These are phyloP conservation scores for Sporothrix curviconia DNA, from an alignment of 2,329 filamentous ascomycete genomes.

Conservation along the genomic window DNA sequence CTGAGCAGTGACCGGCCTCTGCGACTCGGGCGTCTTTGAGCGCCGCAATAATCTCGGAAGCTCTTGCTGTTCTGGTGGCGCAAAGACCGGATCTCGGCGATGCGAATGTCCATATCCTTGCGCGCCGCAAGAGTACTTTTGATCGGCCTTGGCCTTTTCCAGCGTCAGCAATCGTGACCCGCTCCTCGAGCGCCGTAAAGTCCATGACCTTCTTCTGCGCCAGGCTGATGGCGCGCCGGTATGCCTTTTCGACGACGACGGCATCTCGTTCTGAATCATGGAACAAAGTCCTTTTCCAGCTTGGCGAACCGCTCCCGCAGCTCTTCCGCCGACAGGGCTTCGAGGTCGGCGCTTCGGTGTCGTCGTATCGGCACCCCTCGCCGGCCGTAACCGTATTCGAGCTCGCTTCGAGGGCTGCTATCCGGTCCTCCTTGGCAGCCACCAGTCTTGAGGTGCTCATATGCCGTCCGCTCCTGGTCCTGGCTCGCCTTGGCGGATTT, in stretches of 20 bases:
- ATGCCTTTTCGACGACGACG: slow-evolving; percentile 84
- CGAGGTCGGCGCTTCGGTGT: slow-evolving; percentile 43
- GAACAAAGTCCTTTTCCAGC: slow-evolving; percentile 72
- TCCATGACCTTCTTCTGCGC: slow-evolving; percentile 84
- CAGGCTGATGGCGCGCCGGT: slow-evolving; percentile 78
- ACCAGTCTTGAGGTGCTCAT: slow-evolving; percentile 68
- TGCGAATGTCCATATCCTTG: slow-evolving; percentile 83
- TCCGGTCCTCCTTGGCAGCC: slow-evolving; percentile 71
- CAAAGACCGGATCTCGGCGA: slow-evolving; percentile 71
- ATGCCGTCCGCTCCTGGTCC: slow-evolving; percentile 65
- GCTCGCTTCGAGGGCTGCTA: slow-evolving; percentile 76
- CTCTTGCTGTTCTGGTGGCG: slow-evolving; percentile 81
- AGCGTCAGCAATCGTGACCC: slow-evolving; percentile 64
- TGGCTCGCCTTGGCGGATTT: slow-evolving; percentile 71
- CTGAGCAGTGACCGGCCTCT: slow-evolving; percentile 67
- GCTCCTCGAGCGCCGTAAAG: slow-evolving; percentile 68
- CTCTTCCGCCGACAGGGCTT: slow-evolving; percentile 60
- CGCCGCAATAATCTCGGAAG: slow-evolving; percentile 85
- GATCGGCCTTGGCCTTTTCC: slow-evolving; percentile 93
- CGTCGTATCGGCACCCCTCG: slow-evolving; percentile 40
- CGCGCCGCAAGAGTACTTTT: slow-evolving; percentile 96
- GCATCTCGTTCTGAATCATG: slow-evolving; percentile 79
- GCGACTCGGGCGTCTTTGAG: slow-evolving; percentile 83
- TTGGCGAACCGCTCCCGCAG: slow-evolving; percentile 66
- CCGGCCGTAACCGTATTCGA: slow-evolving; percentile 60